These are phyloP conservation scores for Barbatosphaeria neglecta DNA, from an alignment of 495 filamentous ascomycete genomes.

Conservation along the genomic window DNA sequence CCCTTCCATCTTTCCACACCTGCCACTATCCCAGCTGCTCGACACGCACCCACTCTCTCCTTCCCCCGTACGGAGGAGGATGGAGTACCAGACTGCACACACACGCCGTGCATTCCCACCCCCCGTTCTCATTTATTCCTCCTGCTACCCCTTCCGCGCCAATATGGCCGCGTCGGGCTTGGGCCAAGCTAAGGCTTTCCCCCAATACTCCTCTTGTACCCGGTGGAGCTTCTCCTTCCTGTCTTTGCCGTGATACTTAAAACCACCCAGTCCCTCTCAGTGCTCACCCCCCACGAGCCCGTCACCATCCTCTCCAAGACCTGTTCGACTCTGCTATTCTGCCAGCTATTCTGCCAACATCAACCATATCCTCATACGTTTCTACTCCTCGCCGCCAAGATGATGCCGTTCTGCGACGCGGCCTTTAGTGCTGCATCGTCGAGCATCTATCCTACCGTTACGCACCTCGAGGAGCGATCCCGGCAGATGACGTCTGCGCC, in stretches of 20 bases:
- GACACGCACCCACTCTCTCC: conserved; percentile 15
- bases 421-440: conserved; percentile 8
- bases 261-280: conserved; percentile 1
- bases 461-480: conserved; percentile 25
- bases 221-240: conserved; percentile 6
- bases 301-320: not conserved
- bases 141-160: conserved; percentile 10
- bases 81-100: conserved; percentile 5
- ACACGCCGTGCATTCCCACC: conserved; percentile 21
- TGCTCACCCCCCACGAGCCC: not conserved
- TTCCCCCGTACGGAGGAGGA: not conserved
- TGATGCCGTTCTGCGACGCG: conserved; percentile 15
- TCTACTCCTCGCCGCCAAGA: conserved; percentile 2
- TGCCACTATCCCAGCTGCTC: conserved; percentile 15
- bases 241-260: conserved; percentile 1
- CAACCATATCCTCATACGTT: not conserved
- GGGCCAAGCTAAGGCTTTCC: not conserved
- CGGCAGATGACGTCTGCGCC: conserved; percentile 23
- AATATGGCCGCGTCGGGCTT: conserved; percentile 3
- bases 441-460: conserved; percentile 17
- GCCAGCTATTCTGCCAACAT: not conserved
- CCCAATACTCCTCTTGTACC: conserved; percentile 12
- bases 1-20: not conserved
- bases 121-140: conserved; percentile 6
- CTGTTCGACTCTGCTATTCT: not conserved